Base-by-base conservation (phyloP, 805 yeast genomes). In the Candida easanensis region DNA sequence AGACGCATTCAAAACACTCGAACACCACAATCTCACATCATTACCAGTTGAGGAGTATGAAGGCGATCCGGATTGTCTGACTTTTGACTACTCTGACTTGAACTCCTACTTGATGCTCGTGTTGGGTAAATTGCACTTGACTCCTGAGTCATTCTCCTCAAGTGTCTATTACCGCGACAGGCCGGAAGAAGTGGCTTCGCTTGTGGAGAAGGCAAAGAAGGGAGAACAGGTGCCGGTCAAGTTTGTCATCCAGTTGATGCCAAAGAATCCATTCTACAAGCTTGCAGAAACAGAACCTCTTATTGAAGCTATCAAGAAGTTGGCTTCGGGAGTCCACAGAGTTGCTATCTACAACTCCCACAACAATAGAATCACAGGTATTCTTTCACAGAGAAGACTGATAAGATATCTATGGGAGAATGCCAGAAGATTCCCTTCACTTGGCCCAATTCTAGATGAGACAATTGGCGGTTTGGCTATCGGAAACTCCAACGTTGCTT, bases 301-400 rank as follows among this genome's bases (percentile, higher is more conserved):
- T 40, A 73, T 82, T 33, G 74, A 79, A 5, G 97, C 88, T 2
- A 85, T 87, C 54, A 95, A 88, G 62, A 80, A 86, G 11, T 70
- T 91, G 48, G 98, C 97, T n/a, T 79, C 86, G 31, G 99, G 99
- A 17, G 96, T 90, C 3, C 99, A 93, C 66, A 75, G 99, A 60
- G 79, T 91, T 17, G 96, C 97, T 10, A 86, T 90, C 43, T 74
- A 84, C 18, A 71, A 79, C 58, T 62, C 62, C 18, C 63, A 67
- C 15, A 73, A 70, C 37, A 70, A 76, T 19, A 71, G 73, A 46
- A 80, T 90, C 38, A 79, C 84, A 3, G 98, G 98, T 45, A 79
- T 91, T 11, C 70, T 93, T 36, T 88, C 97, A 0, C 99, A 91
- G 68, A 81, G 99, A 62, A 78, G 98, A 56, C 70, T 88, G 54